Evolutionary conservation across 345 rosid species (phyloP).

Genomic region (Abelmoschus esculentus): DNA sequence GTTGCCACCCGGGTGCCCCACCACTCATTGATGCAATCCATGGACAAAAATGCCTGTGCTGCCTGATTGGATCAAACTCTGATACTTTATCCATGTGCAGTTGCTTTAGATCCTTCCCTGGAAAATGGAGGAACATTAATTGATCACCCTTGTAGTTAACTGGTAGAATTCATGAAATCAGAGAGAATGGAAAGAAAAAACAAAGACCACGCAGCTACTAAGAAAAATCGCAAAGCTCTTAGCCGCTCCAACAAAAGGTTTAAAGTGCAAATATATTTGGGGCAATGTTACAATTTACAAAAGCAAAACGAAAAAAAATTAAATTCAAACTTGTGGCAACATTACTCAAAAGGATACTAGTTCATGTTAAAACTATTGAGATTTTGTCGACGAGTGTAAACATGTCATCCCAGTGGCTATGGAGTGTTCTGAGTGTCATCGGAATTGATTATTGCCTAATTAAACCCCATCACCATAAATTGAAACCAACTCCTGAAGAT

Average conservation of each 20-base stretch:
- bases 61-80: constrained; percentile 86
- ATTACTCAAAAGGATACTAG: no score
- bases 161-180: neutral
- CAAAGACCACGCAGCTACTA: neutral
- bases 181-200: neutral
- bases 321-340: neutral
- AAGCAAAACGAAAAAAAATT: neutral
- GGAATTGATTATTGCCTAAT: no score
- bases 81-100: constrained; percentile 30
- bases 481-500: neutral
- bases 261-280: neutral
- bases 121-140: constrained; percentile 13
- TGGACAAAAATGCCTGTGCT: constrained; percentile 91
- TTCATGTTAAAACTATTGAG: no score
- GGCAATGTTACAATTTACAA: no score
- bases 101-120: constrained; percentile 30
- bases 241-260: neutral
- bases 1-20: constrained; percentile 73
- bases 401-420: neutral
- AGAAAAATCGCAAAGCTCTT: neutral
- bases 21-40: constrained; percentile 66
- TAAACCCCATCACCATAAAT: neutral
- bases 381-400: neutral
- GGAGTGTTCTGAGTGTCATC: no score
- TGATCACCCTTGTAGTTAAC: constrained; percentile 1